Conservation (phyloP, 2,329 filamentous ascomycete species). For the Zymoseptoria pseudotritici region DNA sequence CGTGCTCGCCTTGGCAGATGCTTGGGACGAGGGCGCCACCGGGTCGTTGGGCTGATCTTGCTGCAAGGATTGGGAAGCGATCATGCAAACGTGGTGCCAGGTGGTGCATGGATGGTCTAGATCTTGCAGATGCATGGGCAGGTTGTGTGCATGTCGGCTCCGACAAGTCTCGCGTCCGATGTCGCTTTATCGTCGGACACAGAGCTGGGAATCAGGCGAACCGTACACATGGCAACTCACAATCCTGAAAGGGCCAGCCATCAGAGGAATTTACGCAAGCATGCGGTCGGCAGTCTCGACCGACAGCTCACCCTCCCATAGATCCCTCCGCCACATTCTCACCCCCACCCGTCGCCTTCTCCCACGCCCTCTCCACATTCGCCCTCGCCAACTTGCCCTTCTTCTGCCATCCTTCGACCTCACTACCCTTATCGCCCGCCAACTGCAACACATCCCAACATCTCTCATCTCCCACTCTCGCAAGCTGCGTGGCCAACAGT, state of each 20-base stretch:
- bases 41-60: background rate
- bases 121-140: background rate
- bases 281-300: background rate
- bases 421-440: slow-evolving; percentile 20
- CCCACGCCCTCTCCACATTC: slow-evolving; percentile 23
- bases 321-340: background rate
- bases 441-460: slow-evolving; percentile 31
- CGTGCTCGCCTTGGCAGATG: background rate
- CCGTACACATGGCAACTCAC: background rate
- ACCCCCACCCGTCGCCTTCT: background rate
- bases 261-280: background rate
- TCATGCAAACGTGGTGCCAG: background rate
- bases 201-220: background rate
- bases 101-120: background rate
- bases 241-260: background rate
- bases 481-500: slow-evolving; percentile 20
- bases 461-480: slow-evolving; percentile 20
- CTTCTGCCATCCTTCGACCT: slow-evolving; percentile 23
- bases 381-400: slow-evolving; percentile 20
- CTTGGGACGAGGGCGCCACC: background rate
- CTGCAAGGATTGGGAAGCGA: background rate
- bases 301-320: background rate
- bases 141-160: background rate
- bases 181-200: background rate
- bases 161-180: background rate